Conservation (phyloP, 148 eudicot species). For the Silene latifolia region DNA sequence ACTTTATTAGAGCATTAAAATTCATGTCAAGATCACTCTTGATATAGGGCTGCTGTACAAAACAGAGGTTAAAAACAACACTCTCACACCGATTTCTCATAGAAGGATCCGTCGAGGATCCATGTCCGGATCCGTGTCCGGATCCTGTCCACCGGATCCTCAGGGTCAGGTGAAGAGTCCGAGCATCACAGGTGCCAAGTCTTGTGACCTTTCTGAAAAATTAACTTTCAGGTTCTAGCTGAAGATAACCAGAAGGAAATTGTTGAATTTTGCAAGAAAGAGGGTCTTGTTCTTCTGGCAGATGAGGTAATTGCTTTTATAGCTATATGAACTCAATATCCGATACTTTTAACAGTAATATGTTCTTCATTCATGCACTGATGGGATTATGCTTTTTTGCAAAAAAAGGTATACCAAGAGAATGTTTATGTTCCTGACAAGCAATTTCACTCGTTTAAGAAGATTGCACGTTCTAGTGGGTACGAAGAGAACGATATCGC, state of each 20-base stretch:
- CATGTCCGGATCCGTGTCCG: no score
- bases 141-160: no score
- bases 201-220: constrained; percentile 11
- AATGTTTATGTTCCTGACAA: constrained; percentile 84
- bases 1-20: no score
- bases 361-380: neutral
- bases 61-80: no score
- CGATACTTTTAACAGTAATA: neutral
- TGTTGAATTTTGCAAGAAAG: constrained; percentile 85
- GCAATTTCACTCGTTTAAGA: constrained; percentile 87
- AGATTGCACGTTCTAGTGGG: constrained; percentile 78
- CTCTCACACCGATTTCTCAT: no score
- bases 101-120: no score
- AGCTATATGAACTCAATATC: neutral
- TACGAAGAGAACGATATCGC: constrained; percentile 72
- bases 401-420: constrained; percentile 86
- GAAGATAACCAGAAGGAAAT: constrained; percentile 76
- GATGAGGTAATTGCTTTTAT: constrained; percentile 60
- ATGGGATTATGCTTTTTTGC: neutral
- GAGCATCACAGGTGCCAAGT: no score
- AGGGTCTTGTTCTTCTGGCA: constrained; percentile 89
- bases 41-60: no score
- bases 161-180: no score
- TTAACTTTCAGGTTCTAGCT: constrained; percentile 65
- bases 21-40: no score